These are phyloP conservation scores for Fusarium torulosum DNA, from an alignment of 2,329 filamentous ascomycete genomes.

Conservation along the genomic window DNA sequence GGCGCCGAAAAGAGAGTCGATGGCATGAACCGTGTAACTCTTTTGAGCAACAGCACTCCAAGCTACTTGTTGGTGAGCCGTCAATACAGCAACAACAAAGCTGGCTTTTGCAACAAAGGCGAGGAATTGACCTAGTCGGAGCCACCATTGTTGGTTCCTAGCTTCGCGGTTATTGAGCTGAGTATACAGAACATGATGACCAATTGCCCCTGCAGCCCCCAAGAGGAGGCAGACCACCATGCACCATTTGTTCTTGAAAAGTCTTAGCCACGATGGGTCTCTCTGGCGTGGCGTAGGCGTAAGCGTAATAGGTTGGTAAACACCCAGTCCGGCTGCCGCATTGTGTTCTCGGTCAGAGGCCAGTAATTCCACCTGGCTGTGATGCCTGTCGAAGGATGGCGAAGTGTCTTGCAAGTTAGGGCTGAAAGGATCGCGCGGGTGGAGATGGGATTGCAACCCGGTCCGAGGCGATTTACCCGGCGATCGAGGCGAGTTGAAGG, in stretches of 20 bases:
- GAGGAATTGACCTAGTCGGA: slow-evolving; percentile 25
- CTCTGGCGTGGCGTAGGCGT: neutral
- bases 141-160: slow-evolving; percentile 28
- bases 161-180: slow-evolving; percentile 21
- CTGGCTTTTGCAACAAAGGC: slow-evolving; percentile 27
- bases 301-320: neutral
- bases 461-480: slow-evolving; percentile 1
- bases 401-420: neutral
- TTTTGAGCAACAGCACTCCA: slow-evolving; percentile 23
- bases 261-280: neutral
- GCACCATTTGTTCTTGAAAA: slow-evolving; percentile 23
- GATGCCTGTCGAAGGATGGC: neutral
- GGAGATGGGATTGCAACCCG: neutral
- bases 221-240: slow-evolving; percentile 21
- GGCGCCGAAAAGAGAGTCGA: slow-evolving; percentile 39
- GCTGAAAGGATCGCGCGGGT: neutral
- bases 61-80: slow-evolving; percentile 22
- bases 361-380: slow-evolving; percentile 7
- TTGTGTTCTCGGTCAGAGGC: neutral
- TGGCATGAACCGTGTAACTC: slow-evolving; percentile 21
- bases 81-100: slow-evolving; percentile 16
- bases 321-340: neutral
- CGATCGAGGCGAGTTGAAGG: slow-evolving; percentile 7
- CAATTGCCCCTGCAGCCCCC: slow-evolving; percentile 10
- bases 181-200: slow-evolving; percentile 22